A percentile compares a stretch with the other conserved stretches of the same genome.
phyloP scores from a whole-genome alignment of 352 stramenopile genomes.

The Phytophthora ohioensis region DNA sequence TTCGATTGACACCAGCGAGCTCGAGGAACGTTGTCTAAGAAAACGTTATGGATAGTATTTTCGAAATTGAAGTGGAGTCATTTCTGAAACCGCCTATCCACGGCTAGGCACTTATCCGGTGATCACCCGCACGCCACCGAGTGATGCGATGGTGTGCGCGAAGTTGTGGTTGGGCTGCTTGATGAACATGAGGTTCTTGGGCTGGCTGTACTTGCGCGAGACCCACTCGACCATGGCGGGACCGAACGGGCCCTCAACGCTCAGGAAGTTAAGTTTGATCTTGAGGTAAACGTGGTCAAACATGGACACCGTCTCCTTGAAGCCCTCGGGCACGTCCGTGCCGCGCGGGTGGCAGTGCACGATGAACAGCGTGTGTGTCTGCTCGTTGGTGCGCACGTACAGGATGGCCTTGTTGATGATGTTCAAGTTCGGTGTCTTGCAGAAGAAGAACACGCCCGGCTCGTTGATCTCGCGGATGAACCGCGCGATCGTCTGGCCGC shows the following conservation, averaged over 20 bases:
- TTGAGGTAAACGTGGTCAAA: slow-evolving; percentile 96
- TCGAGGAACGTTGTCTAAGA: not conserved
- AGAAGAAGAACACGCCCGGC: slow-evolving; percentile 94
- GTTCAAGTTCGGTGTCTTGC: slow-evolving; percentile 93
- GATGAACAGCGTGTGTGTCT: slow-evolving; percentile 92
- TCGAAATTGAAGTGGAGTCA: slow-evolving; percentile 18
- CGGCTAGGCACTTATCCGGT: slow-evolving; percentile 59
- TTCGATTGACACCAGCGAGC: too few species aligned
- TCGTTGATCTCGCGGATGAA: slow-evolving; percentile 89
- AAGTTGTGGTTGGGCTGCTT: slow-evolving; percentile 96
- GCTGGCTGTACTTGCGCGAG: slow-evolving; percentile 88
- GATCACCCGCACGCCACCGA: slow-evolving; percentile 94
- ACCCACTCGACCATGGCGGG: slow-evolving; percentile 94
- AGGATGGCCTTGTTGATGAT: slow-evolving; percentile 96
- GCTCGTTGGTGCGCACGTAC: slow-evolving; percentile 95
- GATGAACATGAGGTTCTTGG: slow-evolving; percentile 97
- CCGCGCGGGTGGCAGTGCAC: slow-evolving; percentile 90
- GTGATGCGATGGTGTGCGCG: slow-evolving; percentile 91
- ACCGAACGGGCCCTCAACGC: slow-evolving; percentile 87
- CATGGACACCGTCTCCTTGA: slow-evolving; percentile 89
- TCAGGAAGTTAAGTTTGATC: slow-evolving; percentile 94
- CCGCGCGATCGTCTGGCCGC: slow-evolving; percentile 86
- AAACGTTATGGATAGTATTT: slow-evolving; percentile 1
- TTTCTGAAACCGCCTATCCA: slow-evolving; percentile 18
- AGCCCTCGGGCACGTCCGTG: slow-evolving; percentile 63